Conservation (phyloP, 352 stramenopile genomes). For the Pythium rhizo-oryzae region DNA sequence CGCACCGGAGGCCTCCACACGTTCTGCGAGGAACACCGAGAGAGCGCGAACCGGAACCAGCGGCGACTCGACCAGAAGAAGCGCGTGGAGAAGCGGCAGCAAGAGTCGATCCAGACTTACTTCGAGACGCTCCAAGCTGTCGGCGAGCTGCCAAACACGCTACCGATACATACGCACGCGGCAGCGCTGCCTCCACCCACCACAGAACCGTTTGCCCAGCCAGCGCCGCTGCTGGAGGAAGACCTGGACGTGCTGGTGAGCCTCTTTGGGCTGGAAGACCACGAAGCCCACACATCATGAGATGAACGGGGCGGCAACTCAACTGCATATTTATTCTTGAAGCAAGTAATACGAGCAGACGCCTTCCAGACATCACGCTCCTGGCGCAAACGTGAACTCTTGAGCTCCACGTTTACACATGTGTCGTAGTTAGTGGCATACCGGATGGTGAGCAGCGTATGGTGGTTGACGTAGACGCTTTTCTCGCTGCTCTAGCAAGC, state of each 20-base stretch:
- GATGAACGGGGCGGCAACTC: not conserved
- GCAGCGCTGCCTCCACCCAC: not conserved
- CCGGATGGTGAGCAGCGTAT: not conserved
- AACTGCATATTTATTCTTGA: not conserved
- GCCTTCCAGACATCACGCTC: no score
- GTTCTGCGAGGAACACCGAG: conserved; percentile 32
- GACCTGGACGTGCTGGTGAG: conserved; percentile 24
- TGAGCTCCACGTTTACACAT: no score
- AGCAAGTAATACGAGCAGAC: not conserved
- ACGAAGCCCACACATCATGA: not conserved
- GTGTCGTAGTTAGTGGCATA: not conserved
- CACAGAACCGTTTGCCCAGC: conserved; percentile 12
- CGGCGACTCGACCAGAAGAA: conserved; percentile 28
- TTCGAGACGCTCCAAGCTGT: conserved; percentile 23
- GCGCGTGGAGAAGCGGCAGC: conserved; percentile 19
- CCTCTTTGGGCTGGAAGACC: conserved; percentile 16
- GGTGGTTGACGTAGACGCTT: conserved; percentile 7
- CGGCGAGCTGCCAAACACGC: not conserved
- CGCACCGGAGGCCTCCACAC: conserved; percentile 29
- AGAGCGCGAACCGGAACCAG: conserved; percentile 33
- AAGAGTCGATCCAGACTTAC: conserved; percentile 26
- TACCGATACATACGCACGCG: not conserved
- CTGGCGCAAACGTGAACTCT: no score
- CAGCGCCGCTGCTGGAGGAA: conserved; percentile 23
- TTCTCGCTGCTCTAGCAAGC: no score